phyloP scores from a whole-genome alignment of 768 basidiomycete genomes.

The Pleurotus pulmonarius region DNA sequence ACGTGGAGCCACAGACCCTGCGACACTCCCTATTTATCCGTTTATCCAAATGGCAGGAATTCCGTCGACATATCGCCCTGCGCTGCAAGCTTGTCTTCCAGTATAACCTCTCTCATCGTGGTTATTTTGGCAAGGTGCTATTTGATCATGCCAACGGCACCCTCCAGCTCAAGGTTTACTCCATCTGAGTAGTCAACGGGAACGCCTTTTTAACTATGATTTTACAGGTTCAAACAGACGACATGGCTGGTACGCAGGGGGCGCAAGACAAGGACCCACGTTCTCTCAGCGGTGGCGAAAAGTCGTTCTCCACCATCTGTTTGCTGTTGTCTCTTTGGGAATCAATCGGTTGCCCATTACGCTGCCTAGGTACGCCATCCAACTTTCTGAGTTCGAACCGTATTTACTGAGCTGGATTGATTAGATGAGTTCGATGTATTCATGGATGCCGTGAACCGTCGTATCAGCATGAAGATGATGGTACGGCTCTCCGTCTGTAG shows the following conservation, averaged over 20 bases:
- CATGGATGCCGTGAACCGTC: slow-evolving; percentile 92
- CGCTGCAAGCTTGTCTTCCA: slow-evolving; percentile 83
- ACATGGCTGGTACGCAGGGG: slow-evolving; percentile 61
- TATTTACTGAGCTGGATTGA: slow-evolving; percentile 4
- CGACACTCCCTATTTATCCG: slow-evolving; percentile 63
- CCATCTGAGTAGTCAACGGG: not conserved
- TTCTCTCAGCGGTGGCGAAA: slow-evolving; percentile 90
- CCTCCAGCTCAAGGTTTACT: slow-evolving; percentile 57
- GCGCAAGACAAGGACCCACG: slow-evolving; percentile 77
- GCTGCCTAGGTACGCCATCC: slow-evolving; percentile 71
- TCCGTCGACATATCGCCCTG: slow-evolving; percentile 84
- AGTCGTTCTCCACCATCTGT: slow-evolving; percentile 95
- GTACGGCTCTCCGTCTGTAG: slow-evolving; percentile 33
- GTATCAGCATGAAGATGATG: slow-evolving; percentile 95
- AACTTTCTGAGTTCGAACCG: not conserved
- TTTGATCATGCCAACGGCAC: slow-evolving; percentile 75
- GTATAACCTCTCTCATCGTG: slow-evolving; percentile 78
- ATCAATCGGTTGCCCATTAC: slow-evolving; percentile 87
- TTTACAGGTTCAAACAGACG: slow-evolving; percentile 76
- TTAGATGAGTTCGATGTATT: slow-evolving; percentile 97
- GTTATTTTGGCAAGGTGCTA: slow-evolving; percentile 84
- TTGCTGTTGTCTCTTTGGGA: slow-evolving; percentile 95
- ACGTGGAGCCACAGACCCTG: slow-evolving; percentile 46
- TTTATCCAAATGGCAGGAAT: slow-evolving; percentile 76
- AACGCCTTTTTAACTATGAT: not conserved